Evolutionary conservation across 148 eudicot genomes (phyloP), one percentile per base, ranked within the genome.

Genomic region (Cornus kousa): DNA sequence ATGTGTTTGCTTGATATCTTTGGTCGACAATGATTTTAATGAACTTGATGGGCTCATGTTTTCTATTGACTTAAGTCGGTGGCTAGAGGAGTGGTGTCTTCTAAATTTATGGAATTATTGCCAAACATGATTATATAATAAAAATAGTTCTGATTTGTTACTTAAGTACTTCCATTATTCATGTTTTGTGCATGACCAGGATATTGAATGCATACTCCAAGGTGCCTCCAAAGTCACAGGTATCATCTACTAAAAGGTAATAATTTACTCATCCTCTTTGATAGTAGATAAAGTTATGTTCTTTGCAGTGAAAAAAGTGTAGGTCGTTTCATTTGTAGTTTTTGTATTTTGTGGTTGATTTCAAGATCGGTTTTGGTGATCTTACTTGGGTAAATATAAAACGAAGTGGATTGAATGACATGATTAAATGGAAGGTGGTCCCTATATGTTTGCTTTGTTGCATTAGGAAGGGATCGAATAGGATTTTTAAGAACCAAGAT

Each of bases 171-270:
- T 12, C 23, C 11, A 48, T 48, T 67, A 22, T 67, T 73, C 68
- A 19, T 57, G 68, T 62, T 24, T 5, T 80, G 74, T 53, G 68
- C 39, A 59, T 80, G 64, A 76, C 64, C 88, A 93, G 95, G 89
- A 91, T 93, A 81, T 87, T 91, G 7, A 87, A 81, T 83, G 95
- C 98, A 67, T 94, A 91, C 85, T 87, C 97, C 53, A 92, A 94
- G 82, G 95, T 91, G 83, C 95, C 98, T 43, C 46, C 93, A 39
- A 94, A 92, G 82, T 80, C 92, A 19, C 88, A 88, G 83, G 67
- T 93, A 75, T 83, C 97, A 74, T 81, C 91, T 35, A 74, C 87
- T 5, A 89, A 91, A 82, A 87, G 92, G 97, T 88, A 82, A 82
- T 40, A 22, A n/a, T 24, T 74, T 17, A 13, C 64, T 80, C 22